Evolutionary conservation across 2,329 filamentous ascomycete genomes (phyloP).

Genomic region (Bipolaris bicolor): DNA sequence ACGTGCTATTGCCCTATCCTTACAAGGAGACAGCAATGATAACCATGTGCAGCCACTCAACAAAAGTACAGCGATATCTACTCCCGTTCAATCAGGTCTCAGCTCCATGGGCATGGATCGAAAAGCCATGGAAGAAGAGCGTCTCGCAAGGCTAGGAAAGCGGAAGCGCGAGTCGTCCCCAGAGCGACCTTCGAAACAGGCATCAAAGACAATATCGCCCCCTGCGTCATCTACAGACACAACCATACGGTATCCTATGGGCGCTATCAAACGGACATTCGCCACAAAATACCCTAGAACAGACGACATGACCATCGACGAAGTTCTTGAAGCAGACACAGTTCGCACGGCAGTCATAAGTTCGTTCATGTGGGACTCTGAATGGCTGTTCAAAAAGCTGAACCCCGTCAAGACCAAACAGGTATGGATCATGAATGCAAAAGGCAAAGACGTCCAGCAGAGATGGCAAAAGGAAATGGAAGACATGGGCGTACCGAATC

Average conservation of each 20-base stretch:
- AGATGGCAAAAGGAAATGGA: conserved; percentile 36
- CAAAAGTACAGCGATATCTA: background rate
- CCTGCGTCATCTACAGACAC: background rate
- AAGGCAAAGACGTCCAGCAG: conserved; percentile 47
- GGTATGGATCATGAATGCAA: conserved; percentile 64
- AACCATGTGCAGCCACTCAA: background rate
- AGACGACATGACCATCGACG: conserved; percentile 85
- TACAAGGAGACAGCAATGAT: conserved; percentile 17
- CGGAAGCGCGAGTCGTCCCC: conserved; percentile 64
- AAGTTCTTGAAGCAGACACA: conserved; percentile 75
- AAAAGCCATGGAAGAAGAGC: conserved; percentile 83
- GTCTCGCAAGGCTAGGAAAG: conserved; percentile 69
- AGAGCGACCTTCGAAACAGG: conserved; percentile 35
- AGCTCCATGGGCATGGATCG: conserved; percentile 67
- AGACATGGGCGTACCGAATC: conserved; percentile 52
- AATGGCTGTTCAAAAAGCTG: conserved; percentile 75
- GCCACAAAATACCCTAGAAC: conserved; percentile 65
- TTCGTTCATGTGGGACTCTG: conserved; percentile 83
- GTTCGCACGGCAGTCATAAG: conserved; percentile 81
- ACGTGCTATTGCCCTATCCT: conserved; percentile 39
- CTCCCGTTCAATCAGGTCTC: background rate
- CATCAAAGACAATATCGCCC: background rate
- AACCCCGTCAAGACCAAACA: conserved; percentile 61
- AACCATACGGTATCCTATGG: conserved; percentile 58
- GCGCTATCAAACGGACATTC: conserved; percentile 83